Base-by-base conservation (phyloP, 164 flowering plant genomes). In the Protea cynaroides region DNA sequence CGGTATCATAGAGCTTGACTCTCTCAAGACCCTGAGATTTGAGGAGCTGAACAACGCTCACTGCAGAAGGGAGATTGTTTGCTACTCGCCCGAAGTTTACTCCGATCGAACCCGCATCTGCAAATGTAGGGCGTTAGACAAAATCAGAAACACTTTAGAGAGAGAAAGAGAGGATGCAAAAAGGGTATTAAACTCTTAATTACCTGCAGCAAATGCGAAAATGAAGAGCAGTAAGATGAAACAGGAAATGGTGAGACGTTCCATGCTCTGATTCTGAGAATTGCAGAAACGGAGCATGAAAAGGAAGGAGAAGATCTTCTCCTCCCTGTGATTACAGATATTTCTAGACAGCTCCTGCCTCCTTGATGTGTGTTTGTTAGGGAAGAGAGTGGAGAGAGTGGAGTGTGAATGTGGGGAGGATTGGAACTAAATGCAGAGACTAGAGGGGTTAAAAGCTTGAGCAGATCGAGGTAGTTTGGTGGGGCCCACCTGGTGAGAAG, bases 71-170 rank as follows among this genome's bases (percentile, higher is more conserved):
- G 1, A 91, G 83, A 65, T 94, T 62, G 76, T 91, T 65, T 0
- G 96, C 97, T 0, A 94, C 61, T n/a, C 97, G 65, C 0, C 99
- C 97, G 62, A 88, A 94, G 88, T 94, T 94, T 7, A 94, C 69
- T 21, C 97, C 99, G 0, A 94, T 60, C 0, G 63, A 70, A 0
- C 89, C 90, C 3, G 70, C 70, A 53, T 78, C 95, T 79, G 80
- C 61, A 68, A 70, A 65, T n/a, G 36, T 38, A 15, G 15, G 15
- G 4, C 19, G 19, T 24, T n/a, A 34, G 11, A 43, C 4, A 54
- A 7, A 40, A 18, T 15, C 21, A 62, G 54, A 52, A 17, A 13
- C 22, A 53, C 5, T 43, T 0, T 15, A 8, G 36, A 54, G 13
- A 29, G 2, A 29, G 5, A 67, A 0, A 59, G 15, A 44, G 17